Base-by-base conservation (phyloP, 768 basidiomycete genomes). In the Lactarius quietus region DNA sequence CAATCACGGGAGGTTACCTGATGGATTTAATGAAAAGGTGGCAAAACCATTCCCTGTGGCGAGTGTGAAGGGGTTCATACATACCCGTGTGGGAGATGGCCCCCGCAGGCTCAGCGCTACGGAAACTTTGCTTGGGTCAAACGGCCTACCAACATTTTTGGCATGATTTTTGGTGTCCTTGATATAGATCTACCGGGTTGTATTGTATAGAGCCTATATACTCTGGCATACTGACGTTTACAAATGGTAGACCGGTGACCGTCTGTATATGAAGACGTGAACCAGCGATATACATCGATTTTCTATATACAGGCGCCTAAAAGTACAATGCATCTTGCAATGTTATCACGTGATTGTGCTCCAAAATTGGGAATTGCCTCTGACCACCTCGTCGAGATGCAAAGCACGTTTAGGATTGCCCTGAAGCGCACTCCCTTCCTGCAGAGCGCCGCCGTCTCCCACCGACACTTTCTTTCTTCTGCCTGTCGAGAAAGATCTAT, bases 61-160 rank as follows among this genome's bases (percentile, higher is more conserved):
- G 1, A 86, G 90, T 2, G 93, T 98, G 45, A 93, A 93, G 76
- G 81, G 86, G 4, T 81, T 98, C 73, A 98, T 98, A 59, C 94
- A 96, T 76, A 98, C 96, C 10, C 80, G 83, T 53, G 92, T 98
- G 9, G 96, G 96, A 0, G 95, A 94, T 72, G 95, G 96, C 0
- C 96, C 96, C 0, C 82, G 90, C 68, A 84, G 85, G 20, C 75
- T 97, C 39, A 82, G 76, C 36, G 72, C 75, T 0, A 83, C 83
- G 57, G 90, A 92, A 70, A 77, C 85, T 28, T 73, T 99, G 69
- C 76, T 98, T 68, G 83, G 81, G 1, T 71, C 70, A 0, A 80
- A 88, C 61, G 96, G 96, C 4, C 70, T 90, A 53, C 95, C 95
- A 1, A 86, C 82, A 69, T 76, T 76, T 20, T 64, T 84, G 55